Evolutionary conservation across 805 yeast species (phyloP).

Genomic region (Starmera amethionina): DNA sequence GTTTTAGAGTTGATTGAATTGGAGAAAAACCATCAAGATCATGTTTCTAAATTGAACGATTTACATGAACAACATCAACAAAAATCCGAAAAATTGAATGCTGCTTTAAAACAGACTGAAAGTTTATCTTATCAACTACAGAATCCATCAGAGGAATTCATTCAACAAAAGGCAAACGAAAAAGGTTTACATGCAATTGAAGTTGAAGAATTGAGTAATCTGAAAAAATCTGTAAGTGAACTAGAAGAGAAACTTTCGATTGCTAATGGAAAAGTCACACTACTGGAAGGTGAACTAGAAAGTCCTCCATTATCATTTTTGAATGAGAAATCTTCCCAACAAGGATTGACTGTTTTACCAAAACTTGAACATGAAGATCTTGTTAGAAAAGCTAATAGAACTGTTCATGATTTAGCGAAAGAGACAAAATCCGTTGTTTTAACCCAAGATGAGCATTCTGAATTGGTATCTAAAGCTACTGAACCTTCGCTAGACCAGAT

Average conservation of each 20-base stretch:
- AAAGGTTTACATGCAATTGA: conserved; percentile 15
- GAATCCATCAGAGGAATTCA: conserved; percentile 22
- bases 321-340: conserved; percentile 17
- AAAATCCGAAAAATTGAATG: neutral
- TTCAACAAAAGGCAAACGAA: conserved; percentile 19
- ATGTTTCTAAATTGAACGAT: no score
- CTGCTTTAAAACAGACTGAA: conserved; percentile 3
- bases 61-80: neutral
- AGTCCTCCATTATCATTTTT: conserved; percentile 25
- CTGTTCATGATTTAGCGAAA: conserved; percentile 13
- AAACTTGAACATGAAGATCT: conserved; percentile 12
- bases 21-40: no score
- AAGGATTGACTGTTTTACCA: conserved; percentile 19
- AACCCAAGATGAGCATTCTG: conserved; percentile 5
- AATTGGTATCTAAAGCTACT: conserved; percentile 10
- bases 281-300: conserved; percentile 7
- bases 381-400: conserved; percentile 9
- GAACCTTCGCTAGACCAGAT: conserved; percentile 14
- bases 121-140: conserved; percentile 4
- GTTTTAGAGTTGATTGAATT: no score
- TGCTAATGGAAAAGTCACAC: conserved; percentile 6
- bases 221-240: conserved; percentile 2
- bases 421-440: conserved; percentile 9
- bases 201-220: conserved; percentile 4
- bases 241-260: conserved; percentile 4